phyloP scores from a whole-genome alignment of 2,329 filamentous ascomycete genomes.

The Xylariomycetidae sp. region DNA sequence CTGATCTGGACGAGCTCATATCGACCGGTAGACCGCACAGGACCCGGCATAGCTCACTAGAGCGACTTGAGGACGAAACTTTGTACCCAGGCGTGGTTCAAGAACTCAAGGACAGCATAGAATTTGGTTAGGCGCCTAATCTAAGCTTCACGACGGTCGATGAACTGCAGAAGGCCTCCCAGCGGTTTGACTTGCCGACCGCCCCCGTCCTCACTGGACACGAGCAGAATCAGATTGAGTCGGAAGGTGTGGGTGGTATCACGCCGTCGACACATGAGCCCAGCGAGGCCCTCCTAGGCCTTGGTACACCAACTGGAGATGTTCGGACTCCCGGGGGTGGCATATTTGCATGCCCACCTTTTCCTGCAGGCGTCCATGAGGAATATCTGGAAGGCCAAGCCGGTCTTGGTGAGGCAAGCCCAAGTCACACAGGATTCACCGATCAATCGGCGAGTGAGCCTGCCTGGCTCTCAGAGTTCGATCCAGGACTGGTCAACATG shows the following conservation, averaged over 20 bases:
- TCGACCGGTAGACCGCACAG: constrained; percentile 5
- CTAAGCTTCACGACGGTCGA: constrained; percentile 26
- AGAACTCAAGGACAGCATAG: constrained; percentile 22
- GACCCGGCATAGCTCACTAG: not conserved
- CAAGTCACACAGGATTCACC: not conserved
- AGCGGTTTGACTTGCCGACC: constrained; percentile 15
- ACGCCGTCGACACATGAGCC: too few relatives aligned
- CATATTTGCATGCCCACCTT: too few relatives aligned
- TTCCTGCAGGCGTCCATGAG: too few relatives aligned
- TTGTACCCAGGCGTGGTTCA: constrained; percentile 22
- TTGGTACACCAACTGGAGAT: too few relatives aligned
- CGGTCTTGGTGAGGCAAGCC: too few relatives aligned
- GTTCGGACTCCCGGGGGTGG: too few relatives aligned
- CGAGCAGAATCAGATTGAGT: too few relatives aligned
- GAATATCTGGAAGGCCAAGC: too few relatives aligned
- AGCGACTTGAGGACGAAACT: constrained; percentile 24
- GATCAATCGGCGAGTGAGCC: constrained; percentile 10
- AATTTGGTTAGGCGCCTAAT: constrained; percentile 22
- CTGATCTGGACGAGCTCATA: constrained; percentile 17
- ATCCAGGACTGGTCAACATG: constrained; percentile 21
- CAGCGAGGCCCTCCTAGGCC: too few relatives aligned
- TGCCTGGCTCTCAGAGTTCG: constrained; percentile 22
- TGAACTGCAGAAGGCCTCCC: constrained; percentile 22
- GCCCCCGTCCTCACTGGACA: too few relatives aligned
- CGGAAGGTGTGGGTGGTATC: too few relatives aligned